phyloP scores from a whole-genome alignment of 2,329 filamentous ascomycete species.

The Trichoderma asperellum region DNA sequence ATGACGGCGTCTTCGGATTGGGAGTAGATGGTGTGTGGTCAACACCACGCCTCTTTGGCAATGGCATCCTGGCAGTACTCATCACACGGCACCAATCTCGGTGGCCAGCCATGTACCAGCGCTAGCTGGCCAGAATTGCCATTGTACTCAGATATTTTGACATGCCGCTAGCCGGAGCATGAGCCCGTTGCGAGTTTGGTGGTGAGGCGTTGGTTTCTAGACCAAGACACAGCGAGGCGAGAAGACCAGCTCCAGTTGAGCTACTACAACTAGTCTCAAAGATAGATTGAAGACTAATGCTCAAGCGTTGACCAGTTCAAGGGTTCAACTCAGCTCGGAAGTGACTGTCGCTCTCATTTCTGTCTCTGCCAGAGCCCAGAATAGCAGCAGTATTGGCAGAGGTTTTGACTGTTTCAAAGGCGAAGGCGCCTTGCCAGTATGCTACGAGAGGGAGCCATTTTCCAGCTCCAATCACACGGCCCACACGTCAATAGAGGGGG shows the following conservation, averaged over 20 bases:
- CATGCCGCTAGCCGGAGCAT: constrained; percentile 16
- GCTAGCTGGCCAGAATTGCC: not conserved
- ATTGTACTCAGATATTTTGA: not conserved
- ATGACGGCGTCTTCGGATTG: constrained; percentile 23
- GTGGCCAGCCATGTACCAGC: not conserved
- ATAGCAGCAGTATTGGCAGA: not conserved
- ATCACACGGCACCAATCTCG: not conserved
- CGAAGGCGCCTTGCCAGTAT: not conserved
- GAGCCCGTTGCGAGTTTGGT: not conserved
- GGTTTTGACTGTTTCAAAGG: not conserved
- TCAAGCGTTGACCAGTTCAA: not conserved
- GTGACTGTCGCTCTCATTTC: constrained; percentile 14
- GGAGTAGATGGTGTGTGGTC: constrained; percentile 23
- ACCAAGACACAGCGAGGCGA: constrained; percentile 19
- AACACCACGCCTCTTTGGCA: constrained; percentile 24
- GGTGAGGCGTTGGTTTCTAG: constrained; percentile 3
- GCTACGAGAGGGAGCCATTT: not conserved
- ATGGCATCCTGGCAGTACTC: constrained; percentile 15
- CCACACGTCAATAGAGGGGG: not conserved
- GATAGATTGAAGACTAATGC: constrained; percentile 16
- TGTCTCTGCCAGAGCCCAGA: constrained; percentile 7
- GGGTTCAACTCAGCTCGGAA: constrained; percentile 25
- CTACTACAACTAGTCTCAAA: constrained; percentile 4
- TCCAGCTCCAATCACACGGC: not conserved
- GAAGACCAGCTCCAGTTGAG: not conserved